These are phyloP conservation scores for Pichia californica DNA, from an alignment of 805 yeast species.

Conservation along the genomic window DNA sequence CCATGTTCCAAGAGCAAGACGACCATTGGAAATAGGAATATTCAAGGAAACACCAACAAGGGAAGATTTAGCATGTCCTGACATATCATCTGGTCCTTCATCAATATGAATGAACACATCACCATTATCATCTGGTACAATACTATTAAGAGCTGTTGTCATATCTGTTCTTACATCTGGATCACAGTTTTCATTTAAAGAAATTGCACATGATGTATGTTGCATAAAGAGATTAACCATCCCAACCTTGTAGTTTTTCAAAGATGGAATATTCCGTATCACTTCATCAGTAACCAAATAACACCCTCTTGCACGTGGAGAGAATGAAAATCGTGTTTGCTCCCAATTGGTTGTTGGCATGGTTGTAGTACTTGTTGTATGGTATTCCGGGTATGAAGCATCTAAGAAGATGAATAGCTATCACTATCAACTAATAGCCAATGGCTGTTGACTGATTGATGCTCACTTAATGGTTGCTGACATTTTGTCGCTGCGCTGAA, in stretches of 20 bases:
- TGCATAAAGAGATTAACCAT: conserved; percentile 60
- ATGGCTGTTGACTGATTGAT: too few relatives aligned
- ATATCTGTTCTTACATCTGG: conserved; percentile 70
- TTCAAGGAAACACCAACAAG: conserved; percentile 56
- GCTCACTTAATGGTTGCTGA: too few relatives aligned
- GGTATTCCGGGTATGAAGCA: too few relatives aligned
- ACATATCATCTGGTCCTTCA: conserved; percentile 83
- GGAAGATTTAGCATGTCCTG: conserved; percentile 66
- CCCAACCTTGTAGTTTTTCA: conserved; percentile 56
- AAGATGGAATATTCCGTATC: conserved; percentile 46
- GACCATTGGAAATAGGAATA: conserved; percentile 66
- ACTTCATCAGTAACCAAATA: conserved; percentile 70
- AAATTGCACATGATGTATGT: conserved; percentile 75
- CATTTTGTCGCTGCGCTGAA: too few relatives aligned
- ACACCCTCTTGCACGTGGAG: conserved; percentile 58
- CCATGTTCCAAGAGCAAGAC: conserved; percentile 74
- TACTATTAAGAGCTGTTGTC: conserved; percentile 52
- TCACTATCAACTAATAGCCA: too few relatives aligned
- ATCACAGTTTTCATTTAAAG: conserved; percentile 75
- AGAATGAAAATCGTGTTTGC: conserved; percentile 48
- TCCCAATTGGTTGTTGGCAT: conserved; percentile 41
- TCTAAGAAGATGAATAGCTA: too few relatives aligned
- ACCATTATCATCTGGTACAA: conserved; percentile 61
- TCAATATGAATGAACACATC: conserved; percentile 53
- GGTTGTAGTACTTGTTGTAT: too few relatives aligned